Evolutionary conservation across 2,329 filamentous ascomycete species (phyloP), one percentile per base, ranked within the genome.

Genomic region (Colletotrichum musicola): DNA sequence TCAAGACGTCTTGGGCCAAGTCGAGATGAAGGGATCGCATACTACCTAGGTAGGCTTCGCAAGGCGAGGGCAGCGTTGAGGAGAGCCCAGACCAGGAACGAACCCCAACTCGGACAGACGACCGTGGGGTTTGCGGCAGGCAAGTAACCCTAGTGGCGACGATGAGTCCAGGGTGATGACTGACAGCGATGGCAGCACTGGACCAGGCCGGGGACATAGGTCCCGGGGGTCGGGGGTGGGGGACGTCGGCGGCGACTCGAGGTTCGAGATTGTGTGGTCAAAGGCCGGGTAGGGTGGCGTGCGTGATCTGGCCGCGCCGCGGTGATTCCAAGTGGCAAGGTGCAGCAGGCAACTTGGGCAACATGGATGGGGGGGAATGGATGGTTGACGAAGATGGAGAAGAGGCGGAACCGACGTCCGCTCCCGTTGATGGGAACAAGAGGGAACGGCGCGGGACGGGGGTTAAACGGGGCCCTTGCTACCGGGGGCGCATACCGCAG

Each of bases 1-100:
- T 54, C 38, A 62, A 68, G 64, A 49, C 22, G 49, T 42, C 46
- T 35, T 62, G 25, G 40, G 51, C 57, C 51, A 62, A 57, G 20
- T 42, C 50, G 64, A 58, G 50, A 30, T 27, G 42, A 44, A 57
- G 18, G 20, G 53, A 40, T 63, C 35, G 51, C 63, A 63, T 65
- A 22, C 44, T 50, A 35, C 30, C 6, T 35, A 9, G 30, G 30
- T 35, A 53, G 57, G 64, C 57, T 47, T 53, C 14, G 51, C 38
- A 13, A 46, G 25, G 35, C 14, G 25, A 20, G 16, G n/a, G 20
- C 50, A 44, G 25, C 27, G 56, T 53, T 35, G 16, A 40, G 25
- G 44, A 49, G 16, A 35, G 66, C 30, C 64, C 44, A 47, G 18
- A 16, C 40, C 42, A 35, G 40, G 35, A 50, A 59, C 54, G 22